Evolutionary conservation across 495 filamentous ascomycete species (phyloP).

Genomic region (Letharia lupina): DNA sequence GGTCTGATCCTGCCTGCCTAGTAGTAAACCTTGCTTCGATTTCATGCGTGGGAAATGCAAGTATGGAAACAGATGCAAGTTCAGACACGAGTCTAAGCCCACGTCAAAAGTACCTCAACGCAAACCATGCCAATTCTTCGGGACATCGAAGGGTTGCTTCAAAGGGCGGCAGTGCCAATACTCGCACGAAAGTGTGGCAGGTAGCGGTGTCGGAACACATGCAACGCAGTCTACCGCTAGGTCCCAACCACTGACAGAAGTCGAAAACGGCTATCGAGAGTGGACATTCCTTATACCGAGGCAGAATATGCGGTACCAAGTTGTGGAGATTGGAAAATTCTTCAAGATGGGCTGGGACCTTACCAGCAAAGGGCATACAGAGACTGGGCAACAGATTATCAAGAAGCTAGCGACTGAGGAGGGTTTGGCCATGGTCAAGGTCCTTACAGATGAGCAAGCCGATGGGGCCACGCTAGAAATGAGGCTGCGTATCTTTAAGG

Average conservation of each 20-base stretch:
- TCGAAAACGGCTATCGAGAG: slow-evolving; percentile 26
- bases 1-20: slow-evolving; percentile 9
- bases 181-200: slow-evolving; percentile 11
- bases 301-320: slow-evolving; percentile 23
- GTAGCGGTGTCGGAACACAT: slow-evolving; percentile 4
- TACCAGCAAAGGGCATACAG: slow-evolving; percentile 9
- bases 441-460: slow-evolving; percentile 25
- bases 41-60: slow-evolving; percentile 16
- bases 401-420: slow-evolving; percentile 21
- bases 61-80: slow-evolving; percentile 21
- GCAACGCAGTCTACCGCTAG: slow-evolving; percentile 9
- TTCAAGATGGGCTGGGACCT: slow-evolving; percentile 22
- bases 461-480: slow-evolving; percentile 22
- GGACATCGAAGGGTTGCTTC: slow-evolving; percentile 19
- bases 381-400: slow-evolving; percentile 20
- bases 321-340: slow-evolving; percentile 20
- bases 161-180: slow-evolving; percentile 19
- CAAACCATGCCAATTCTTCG: slow-evolving; percentile 17
- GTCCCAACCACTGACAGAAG: slow-evolving; percentile 20
- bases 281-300: slow-evolving; percentile 33
- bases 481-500: slow-evolving; percentile 29
- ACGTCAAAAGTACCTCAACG: slow-evolving; percentile 12
- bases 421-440: slow-evolving; percentile 22
- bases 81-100: slow-evolving; percentile 17
- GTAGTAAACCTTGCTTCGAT: slow-evolving; percentile 19